Evolutionary conservation across 1,284 basidiomycete species (phyloP).

Genomic region (Earliella scabrosa): DNA sequence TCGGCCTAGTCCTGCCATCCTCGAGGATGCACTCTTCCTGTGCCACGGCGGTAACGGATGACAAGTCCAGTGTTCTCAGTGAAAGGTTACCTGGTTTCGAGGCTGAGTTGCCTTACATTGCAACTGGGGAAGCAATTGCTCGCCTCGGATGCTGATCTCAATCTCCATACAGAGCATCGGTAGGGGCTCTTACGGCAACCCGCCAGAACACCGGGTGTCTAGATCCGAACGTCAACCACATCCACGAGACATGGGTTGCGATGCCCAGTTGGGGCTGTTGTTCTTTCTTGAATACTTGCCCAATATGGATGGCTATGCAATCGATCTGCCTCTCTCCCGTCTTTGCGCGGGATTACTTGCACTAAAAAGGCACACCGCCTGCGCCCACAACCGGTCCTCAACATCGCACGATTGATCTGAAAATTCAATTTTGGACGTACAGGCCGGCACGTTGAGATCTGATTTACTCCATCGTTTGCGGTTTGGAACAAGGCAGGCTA

Average conservation of each 20-base stretch:
- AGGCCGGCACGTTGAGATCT: no score
- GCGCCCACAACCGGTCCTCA: conserved; percentile 5
- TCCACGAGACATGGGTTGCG: neutral
- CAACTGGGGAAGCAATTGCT: neutral
- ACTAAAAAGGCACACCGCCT: neutral
- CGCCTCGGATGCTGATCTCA: neutral
- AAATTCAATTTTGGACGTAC: no score
- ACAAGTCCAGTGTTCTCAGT: conserved; percentile 2
- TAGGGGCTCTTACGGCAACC: conserved; percentile 16
- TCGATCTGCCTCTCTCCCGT: neutral
- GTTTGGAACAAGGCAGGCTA: neutral
- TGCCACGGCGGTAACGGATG: conserved; percentile 13
- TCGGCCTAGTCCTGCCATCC: neutral
- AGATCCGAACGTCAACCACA: neutral
- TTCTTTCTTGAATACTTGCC: conserved; percentile 8
- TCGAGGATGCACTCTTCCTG: neutral
- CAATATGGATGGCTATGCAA: neutral
- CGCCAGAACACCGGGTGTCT: conserved; percentile 8
- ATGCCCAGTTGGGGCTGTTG: neutral
- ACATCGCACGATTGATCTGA: neutral
- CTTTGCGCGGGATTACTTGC: neutral
- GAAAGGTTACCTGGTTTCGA: neutral
- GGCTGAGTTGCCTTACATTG: neutral
- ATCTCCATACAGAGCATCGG: neutral
- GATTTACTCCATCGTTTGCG: neutral